Conservation (phyloP, 306 rosid species). For the Dalbergia cultrata region DNA sequence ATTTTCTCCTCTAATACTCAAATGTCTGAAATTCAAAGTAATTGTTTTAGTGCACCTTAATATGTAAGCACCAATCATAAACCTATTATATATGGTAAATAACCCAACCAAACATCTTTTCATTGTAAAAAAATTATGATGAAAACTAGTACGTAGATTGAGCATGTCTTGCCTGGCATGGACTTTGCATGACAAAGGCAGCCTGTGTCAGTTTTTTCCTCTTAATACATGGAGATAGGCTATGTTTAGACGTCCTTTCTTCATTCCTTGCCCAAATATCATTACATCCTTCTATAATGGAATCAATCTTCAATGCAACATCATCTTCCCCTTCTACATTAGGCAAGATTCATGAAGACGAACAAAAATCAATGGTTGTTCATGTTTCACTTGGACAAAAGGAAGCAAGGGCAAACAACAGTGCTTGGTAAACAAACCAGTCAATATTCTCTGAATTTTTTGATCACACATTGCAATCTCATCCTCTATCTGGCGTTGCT, state of each 20-base stretch:
- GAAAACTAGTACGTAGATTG: conserved; percentile 24
- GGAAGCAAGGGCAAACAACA: background rate
- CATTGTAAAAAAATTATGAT: conserved; percentile 14
- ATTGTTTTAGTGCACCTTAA: background rate
- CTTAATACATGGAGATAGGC: conserved; percentile 50
- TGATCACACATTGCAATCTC: conserved; percentile 72
- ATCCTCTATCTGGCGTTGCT: conserved; percentile 70
- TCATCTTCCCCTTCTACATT: conserved; percentile 68
- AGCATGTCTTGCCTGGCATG: conserved; percentile 69
- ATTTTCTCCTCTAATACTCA: conserved; percentile 15
- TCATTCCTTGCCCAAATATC: conserved; percentile 50
- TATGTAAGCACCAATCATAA: conserved; percentile 18
- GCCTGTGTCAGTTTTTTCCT: conserved; percentile 69
- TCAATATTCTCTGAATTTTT: conserved; percentile 62
- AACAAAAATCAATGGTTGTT: conserved; percentile 27
- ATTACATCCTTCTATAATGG: conserved; percentile 75
- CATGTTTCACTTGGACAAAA: conserved; percentile 28
- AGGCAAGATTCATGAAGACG: conserved; percentile 39
- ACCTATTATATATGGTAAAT: conserved; percentile 7
- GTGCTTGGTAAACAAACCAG: conserved; percentile 55
- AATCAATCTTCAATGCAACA: conserved; percentile 66
- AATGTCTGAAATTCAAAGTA: conserved; percentile 13
- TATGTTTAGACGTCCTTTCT: conserved; percentile 47
- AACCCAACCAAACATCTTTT: conserved; percentile 28
- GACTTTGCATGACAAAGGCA: conserved; percentile 51